A percentile compares a stretch with the other conserved stretches of the same genome.
Evolutionary conservation across 176 grass and related monocot genomes (phyloP).

Genomic region (Zoysia pacifica): DNA sequence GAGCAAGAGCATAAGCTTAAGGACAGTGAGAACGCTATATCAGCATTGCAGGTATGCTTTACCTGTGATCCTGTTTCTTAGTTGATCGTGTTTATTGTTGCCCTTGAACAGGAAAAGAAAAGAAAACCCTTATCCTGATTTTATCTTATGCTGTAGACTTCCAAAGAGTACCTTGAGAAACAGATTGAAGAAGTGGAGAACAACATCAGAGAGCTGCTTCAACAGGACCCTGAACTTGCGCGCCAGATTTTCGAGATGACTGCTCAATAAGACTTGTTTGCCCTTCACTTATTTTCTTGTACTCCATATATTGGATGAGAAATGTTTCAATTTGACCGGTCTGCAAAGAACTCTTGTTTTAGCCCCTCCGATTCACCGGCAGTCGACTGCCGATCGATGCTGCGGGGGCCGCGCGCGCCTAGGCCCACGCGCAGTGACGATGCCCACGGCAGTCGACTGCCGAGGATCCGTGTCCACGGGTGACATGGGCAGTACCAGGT

Average conservation of each 20-base stretch:
- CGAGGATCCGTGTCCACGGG: too few relatives aligned
- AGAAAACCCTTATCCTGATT: background rate
- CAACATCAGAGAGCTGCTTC: conserved; percentile 82
- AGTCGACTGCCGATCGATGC: too few relatives aligned
- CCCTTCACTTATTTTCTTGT: background rate
- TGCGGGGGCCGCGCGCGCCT: too few relatives aligned
- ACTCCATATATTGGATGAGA: background rate
- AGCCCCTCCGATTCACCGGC: background rate
- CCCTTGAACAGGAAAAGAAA: background rate
- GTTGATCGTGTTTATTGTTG: background rate
- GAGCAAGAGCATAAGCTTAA: conserved; percentile 89
- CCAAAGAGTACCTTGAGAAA: conserved; percentile 93
- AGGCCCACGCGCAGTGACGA: too few relatives aligned
- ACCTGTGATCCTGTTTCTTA: conserved; percentile 3
- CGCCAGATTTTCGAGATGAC: conserved; percentile 91
- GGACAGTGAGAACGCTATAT: conserved; percentile 68
- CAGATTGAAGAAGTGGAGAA: conserved; percentile 80
- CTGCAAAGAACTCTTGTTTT: background rate
- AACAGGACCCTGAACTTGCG: conserved; percentile 82
- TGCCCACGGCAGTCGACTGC: too few relatives aligned
- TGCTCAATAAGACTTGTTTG: conserved; percentile 46
- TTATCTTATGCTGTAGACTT: conserved; percentile 50
- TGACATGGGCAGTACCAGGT: background rate
- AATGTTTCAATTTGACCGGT: conserved; percentile 5
- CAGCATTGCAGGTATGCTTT: conserved; percentile 70